These are phyloP conservation scores for Colletotrichum shisoi DNA, from an alignment of 2,329 filamentous ascomycete genomes.

Conservation along the genomic window DNA sequence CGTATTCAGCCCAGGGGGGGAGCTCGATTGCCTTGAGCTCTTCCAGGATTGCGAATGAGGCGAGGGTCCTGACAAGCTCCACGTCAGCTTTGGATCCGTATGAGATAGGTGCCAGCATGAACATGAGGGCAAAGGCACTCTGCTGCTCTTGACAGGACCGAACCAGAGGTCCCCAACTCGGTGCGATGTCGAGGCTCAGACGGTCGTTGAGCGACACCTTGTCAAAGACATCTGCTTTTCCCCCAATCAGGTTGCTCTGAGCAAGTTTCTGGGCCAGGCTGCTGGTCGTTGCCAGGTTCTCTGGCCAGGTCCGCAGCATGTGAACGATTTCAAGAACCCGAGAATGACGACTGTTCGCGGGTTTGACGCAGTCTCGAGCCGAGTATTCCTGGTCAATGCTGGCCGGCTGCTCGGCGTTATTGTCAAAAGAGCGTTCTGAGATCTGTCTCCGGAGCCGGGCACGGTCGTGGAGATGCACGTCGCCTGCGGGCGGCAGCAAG, in stretches of 20 bases:
- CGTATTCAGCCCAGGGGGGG: constrained; percentile 49
- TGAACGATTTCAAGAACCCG: constrained; percentile 40
- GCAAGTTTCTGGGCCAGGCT: constrained; percentile 35
- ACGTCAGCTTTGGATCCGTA: constrained; percentile 53
- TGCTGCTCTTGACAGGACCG: constrained; percentile 46
- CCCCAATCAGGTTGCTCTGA: constrained; percentile 47
- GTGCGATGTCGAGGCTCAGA: constrained; percentile 49
- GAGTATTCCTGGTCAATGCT: constrained; percentile 34
- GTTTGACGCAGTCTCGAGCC: constrained; percentile 38
- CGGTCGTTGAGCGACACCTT: constrained; percentile 51
- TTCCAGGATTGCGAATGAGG: constrained; percentile 54
- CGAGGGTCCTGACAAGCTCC: constrained; percentile 52
- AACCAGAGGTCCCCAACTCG: constrained; percentile 56
- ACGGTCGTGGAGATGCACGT: constrained; percentile 41
- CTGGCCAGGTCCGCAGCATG: constrained; percentile 40
- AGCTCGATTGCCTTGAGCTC: constrained; percentile 51
- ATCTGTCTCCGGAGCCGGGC: constrained; percentile 32
- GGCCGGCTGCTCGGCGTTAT: constrained; percentile 1
- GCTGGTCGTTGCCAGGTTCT: constrained; percentile 33
- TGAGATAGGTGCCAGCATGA: constrained; percentile 55
- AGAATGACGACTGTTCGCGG: constrained; percentile 30
- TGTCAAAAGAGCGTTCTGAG: constrained; percentile 42
- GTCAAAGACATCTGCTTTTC: constrained; percentile 46
- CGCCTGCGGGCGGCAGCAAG: constrained; percentile 41
- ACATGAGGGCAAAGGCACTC: constrained; percentile 53